Base-by-base conservation (phyloP, 495 filamentous ascomycete species). In the Xylaria nigripes region DNA sequence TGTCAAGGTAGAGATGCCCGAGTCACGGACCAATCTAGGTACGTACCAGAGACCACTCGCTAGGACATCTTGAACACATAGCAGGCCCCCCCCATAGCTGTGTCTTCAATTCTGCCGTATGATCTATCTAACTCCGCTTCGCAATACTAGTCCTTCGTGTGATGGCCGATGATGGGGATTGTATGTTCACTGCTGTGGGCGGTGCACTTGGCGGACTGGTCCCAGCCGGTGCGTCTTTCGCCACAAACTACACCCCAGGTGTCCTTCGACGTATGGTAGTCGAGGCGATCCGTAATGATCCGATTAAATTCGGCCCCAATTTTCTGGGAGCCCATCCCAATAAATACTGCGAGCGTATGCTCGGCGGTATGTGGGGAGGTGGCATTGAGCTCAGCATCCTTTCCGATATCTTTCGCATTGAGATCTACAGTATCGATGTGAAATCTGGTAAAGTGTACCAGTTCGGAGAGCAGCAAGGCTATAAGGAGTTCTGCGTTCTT, bases 121-220 rank as follows among this genome's bases (percentile, higher is more conserved):
- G 36, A 2, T 3, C n/a, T 3, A 8, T 22, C 45, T 48, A 15
- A 44, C 38, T 27, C 25, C 13, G 32, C 7, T 4, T 25, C 19
- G 1, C 19, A 10, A 19, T 18, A 22, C 4, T 38, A 78, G 83
- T 95, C 25, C 81, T 96, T 5, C 84, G 93, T 2, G 89, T 97
- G 30, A 96, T 98, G 93, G 89, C 91, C 9, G 93, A 96, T 64
- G 93, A 98, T 66, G 96, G 96, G 68, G 87, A 83, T 42, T 98
- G 93, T 69, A 83, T 97, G 55, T 98, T 97, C 68, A 86, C 90
- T 9, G 93, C 94, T 0, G 79, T 97, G 22, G 84, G 85, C 48
- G 85, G 83, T 48, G 87, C 89, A 3, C 77, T 95, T 18, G 78
- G 74, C 6, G 61, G 61, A 19, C 45, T 61, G 6, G 27, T 19